A percentile compares a stretch with the other conserved stretches of the same genome.
phyloP scores from a whole-genome alignment of 208 protist genomes.

The Endotrypanum monterogeii region DNA sequence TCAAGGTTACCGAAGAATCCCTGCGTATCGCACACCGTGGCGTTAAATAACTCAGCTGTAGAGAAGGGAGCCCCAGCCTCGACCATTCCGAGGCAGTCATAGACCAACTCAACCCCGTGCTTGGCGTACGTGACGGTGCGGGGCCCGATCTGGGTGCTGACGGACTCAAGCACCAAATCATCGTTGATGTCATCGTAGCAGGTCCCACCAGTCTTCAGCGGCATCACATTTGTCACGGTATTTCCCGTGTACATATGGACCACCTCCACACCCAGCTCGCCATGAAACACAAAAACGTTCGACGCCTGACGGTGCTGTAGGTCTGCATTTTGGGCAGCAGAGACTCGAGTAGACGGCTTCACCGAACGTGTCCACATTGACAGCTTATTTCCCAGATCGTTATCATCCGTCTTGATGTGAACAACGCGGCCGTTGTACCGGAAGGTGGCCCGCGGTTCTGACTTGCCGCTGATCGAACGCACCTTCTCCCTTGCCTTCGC shows the following conservation, averaged over 20 bases:
- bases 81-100: conserved; percentile 79
- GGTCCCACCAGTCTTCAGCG: conserved; percentile 57
- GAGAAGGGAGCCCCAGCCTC: conserved; percentile 54
- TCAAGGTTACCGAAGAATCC: conserved; percentile 79
- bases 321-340: conserved; percentile 7
- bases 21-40: conserved; percentile 82
- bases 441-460: conserved; percentile 41
- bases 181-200: conserved; percentile 91
- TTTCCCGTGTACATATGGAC: conserved; percentile 89
- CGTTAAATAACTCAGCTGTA: conserved; percentile 55
- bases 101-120: conserved; percentile 59
- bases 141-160: conserved; percentile 65
- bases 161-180: conserved; percentile 76
- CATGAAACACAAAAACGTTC: conserved; percentile 90
- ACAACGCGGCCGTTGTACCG: conserved; percentile 67
- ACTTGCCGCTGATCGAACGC: conserved; percentile 20
- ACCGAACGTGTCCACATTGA: conserved; percentile 2
- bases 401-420: conserved; percentile 71
- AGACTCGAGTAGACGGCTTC: conserved; percentile 1
- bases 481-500: conserved; percentile 39
- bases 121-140: conserved; percentile 35
- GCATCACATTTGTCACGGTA: conserved; percentile 62
- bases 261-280: conserved; percentile 75
- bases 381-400: conserved; percentile 65
- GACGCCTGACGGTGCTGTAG: conserved; percentile 19